A percentile compares a stretch with the other conserved stretches of the same genome.
Conservation (phyloP, 495 filamentous ascomycete genomes). For the Aspergillus wentii region DNA sequence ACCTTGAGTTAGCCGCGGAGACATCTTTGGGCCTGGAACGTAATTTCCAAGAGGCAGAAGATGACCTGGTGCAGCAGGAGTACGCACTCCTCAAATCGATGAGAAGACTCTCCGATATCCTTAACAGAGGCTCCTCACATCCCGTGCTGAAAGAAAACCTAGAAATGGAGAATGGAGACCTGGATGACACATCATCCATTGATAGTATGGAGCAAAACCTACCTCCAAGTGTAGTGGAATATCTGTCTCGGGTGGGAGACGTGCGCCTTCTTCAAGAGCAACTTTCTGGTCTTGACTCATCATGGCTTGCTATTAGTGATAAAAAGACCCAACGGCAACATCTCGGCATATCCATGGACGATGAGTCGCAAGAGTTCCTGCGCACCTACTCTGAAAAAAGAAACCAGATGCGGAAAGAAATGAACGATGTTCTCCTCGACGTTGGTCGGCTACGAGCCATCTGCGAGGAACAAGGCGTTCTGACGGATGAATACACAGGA, state of each 20-base stretch:
- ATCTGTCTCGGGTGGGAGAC: slow-evolving; percentile 24
- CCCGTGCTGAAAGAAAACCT: no score
- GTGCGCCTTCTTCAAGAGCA: slow-evolving; percentile 20
- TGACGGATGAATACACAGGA: slow-evolving; percentile 2
- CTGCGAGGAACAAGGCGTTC: slow-evolving; percentile 14
- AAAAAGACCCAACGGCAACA: slow-evolving; percentile 9
- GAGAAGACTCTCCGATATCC: slow-evolving; percentile 1
- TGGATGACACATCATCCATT: neutral
- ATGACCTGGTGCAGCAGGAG: slow-evolving; percentile 20
- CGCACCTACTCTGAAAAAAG: slow-evolving; percentile 14
- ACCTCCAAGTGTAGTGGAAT: slow-evolving; percentile 11
- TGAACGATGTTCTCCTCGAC: slow-evolving; percentile 15
- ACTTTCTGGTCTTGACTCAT: slow-evolving; percentile 18
- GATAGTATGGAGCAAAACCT: slow-evolving; percentile 1
- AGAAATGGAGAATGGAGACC: no score
- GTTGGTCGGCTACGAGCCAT: slow-evolving; percentile 10
- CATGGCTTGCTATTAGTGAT: slow-evolving; percentile 16
- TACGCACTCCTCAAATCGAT: slow-evolving; percentile 15
- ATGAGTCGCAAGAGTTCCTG: slow-evolving; percentile 19
- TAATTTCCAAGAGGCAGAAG: slow-evolving; percentile 21
- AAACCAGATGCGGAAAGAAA: slow-evolving; percentile 10
- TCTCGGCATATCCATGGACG: slow-evolving; percentile 16
- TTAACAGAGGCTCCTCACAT: neutral
- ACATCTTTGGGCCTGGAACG: slow-evolving; percentile 19
- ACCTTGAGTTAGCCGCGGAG: slow-evolving; percentile 11